Conservation (phyloP, 345 rosid species). For the Populus ilicifolia region DNA sequence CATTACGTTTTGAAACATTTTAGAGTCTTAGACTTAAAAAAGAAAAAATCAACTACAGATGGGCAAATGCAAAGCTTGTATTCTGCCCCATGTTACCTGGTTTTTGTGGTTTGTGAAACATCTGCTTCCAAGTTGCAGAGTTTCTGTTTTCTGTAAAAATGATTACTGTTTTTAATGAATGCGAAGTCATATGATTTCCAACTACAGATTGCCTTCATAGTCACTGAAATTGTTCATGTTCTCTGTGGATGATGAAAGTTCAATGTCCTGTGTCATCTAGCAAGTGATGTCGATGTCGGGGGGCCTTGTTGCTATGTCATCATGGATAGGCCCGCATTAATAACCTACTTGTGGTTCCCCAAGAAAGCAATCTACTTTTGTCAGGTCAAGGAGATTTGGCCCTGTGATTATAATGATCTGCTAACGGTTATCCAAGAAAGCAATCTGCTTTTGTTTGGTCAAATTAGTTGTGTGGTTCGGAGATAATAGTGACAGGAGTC, state of each 20-base stretch:
- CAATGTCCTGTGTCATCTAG: not conserved
- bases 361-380: no score
- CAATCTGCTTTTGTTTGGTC: no score
- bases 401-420: not conserved
- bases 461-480: no score
- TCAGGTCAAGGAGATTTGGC: not conserved
- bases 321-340: not conserved
- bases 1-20: not conserved
- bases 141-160: slow-evolving; percentile 11
- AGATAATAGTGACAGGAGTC: not conserved
- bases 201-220: no score
- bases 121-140: slow-evolving; percentile 10
- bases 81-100: slow-evolving; percentile 12
- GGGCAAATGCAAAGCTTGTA: slow-evolving; percentile 13
- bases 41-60: slow-evolving; percentile 6
- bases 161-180: not conserved
- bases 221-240: not conserved
- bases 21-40: slow-evolving; percentile 1
- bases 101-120: not conserved
- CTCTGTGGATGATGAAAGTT: not conserved
- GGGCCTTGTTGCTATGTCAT: not conserved
- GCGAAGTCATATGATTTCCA: not conserved
- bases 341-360: not conserved
- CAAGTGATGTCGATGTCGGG: not conserved
- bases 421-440: no score